Conservation (phyloP, 495 filamentous ascomycete species). For the Hypomontagnella monticulosa region DNA sequence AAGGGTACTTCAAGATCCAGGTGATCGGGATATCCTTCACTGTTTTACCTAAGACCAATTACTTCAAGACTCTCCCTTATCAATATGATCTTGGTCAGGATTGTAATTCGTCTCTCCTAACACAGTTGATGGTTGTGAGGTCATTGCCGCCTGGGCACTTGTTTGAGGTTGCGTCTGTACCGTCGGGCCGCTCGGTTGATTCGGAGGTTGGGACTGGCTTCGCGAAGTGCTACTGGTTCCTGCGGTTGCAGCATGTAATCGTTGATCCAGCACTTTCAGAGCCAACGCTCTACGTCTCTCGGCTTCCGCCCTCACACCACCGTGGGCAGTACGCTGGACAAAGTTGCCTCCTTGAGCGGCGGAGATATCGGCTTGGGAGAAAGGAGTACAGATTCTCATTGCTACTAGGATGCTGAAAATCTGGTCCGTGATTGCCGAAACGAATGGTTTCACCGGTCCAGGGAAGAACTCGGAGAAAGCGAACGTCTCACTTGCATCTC, state of each 20-base stretch:
- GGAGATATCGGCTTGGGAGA: slow-evolving; percentile 84
- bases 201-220: slow-evolving; percentile 51
- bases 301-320: slow-evolving; percentile 87
- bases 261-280: slow-evolving; percentile 89
- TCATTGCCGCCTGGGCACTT: slow-evolving; percentile 59
- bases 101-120: slow-evolving; percentile 75
- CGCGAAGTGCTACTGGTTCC: slow-evolving; percentile 54
- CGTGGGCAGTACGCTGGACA: slow-evolving; percentile 67
- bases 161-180: slow-evolving; percentile 60
- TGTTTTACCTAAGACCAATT: not conserved
- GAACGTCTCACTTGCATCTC: slow-evolving; percentile 95
- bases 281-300: slow-evolving; percentile 90
- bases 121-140: slow-evolving; percentile 57
- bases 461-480: slow-evolving; percentile 96
- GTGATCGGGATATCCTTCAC: slow-evolving; percentile 3
- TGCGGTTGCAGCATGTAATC: slow-evolving; percentile 80
- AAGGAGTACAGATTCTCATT: slow-evolving; percentile 81
- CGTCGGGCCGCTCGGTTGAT: slow-evolving; percentile 55
- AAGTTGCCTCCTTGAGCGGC: slow-evolving; percentile 65
- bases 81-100: slow-evolving; percentile 67
- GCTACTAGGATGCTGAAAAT: slow-evolving; percentile 79
- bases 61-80: slow-evolving; percentile 44
- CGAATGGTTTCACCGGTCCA: slow-evolving; percentile 79
- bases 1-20: slow-evolving; percentile 17
- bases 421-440: slow-evolving; percentile 75